Conservation (phyloP, 371 early-diverging fungal genomes). For the Phascolomyces articulosus region DNA sequence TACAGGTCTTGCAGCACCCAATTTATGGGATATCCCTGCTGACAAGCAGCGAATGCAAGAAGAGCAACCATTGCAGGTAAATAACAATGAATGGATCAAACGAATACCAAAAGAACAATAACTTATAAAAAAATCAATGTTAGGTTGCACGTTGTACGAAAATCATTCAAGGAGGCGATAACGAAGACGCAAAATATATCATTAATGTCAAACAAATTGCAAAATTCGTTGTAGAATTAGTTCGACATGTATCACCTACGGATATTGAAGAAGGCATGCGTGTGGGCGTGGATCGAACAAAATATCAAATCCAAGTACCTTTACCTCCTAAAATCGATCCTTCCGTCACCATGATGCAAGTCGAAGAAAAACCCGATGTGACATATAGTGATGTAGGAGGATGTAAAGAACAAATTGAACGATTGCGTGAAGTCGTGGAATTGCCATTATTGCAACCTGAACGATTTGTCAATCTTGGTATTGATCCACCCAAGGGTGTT, state of each 20-base stretch:
- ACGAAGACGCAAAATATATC: slow-evolving; percentile 93
- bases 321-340: slow-evolving; percentile 97
- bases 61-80: slow-evolving; percentile 97
- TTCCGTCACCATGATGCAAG: slow-evolving; percentile 98
- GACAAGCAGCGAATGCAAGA: slow-evolving; percentile 97
- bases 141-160: slow-evolving; percentile 98
- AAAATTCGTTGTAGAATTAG: slow-evolving; percentile 99
- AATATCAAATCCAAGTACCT: slow-evolving; percentile 97
- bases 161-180: slow-evolving; percentile 83
- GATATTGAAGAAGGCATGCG: slow-evolving; percentile 99
- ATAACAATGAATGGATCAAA: no score
- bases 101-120: no score
- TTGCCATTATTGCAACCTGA: slow-evolving; percentile 99
- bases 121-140: no score
- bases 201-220: slow-evolving; percentile 99
- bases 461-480: slow-evolving; percentile 99
- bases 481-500: slow-evolving; percentile 99
- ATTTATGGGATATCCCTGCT: slow-evolving; percentile 98
- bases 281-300: slow-evolving; percentile 99
- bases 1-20: slow-evolving; percentile 99
- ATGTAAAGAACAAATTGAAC: slow-evolving; percentile 99
- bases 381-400: slow-evolving; percentile 99
- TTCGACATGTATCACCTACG: slow-evolving; percentile 95
- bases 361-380: slow-evolving; percentile 99
- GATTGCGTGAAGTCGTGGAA: slow-evolving; percentile 99